Percentiles rank a stretch among this genome's conserved stretches.
phyloP scores from a whole-genome alignment of 73 alveolate genomes.

The Paramecium primaurelia region DNA sequence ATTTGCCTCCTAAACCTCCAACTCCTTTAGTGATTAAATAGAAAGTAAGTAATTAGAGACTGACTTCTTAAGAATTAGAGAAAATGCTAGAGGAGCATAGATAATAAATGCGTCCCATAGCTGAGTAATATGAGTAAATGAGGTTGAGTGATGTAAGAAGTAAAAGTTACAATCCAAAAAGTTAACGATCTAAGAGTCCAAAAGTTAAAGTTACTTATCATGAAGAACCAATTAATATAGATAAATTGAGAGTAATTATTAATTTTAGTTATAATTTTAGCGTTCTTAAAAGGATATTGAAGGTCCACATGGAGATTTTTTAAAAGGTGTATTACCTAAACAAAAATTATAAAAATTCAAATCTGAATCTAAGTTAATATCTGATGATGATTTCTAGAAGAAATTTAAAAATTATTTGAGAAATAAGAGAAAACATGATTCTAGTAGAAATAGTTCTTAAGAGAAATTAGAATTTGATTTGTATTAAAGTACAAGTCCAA shows the following conservation, averaged over 20 bases:
- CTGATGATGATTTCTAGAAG: conserved; percentile 22
- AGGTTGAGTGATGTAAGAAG: neutral
- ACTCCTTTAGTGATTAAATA: neutral
- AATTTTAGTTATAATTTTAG: neutral
- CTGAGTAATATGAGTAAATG: neutral
- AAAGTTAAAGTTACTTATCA: conserved; percentile 32
- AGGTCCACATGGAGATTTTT: conserved; percentile 31
- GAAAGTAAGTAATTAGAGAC: neutral
- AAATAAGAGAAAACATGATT: neutral
- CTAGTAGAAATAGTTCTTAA: neutral
- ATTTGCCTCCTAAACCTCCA: conserved; percentile 19
- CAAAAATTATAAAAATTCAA: neutral
- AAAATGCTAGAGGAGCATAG: conserved; percentile 35
- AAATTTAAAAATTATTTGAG: conserved; percentile 27
- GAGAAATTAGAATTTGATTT: conserved; percentile 51
- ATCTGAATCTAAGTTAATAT: neutral
- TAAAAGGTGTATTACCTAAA: conserved; percentile 39
- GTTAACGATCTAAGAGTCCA: neutral
- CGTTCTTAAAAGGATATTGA: neutral
- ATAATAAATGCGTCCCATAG: neutral
- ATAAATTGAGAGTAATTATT: neutral
- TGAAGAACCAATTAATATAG: neutral
- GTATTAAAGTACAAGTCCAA: conserved; percentile 55
- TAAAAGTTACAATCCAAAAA: neutral
- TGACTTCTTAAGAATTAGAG: conserved; percentile 35